These are phyloP conservation scores for Rhodotorula sp. DNA, from an alignment of 1,284 basidiomycete genomes.

Conservation along the genomic window DNA sequence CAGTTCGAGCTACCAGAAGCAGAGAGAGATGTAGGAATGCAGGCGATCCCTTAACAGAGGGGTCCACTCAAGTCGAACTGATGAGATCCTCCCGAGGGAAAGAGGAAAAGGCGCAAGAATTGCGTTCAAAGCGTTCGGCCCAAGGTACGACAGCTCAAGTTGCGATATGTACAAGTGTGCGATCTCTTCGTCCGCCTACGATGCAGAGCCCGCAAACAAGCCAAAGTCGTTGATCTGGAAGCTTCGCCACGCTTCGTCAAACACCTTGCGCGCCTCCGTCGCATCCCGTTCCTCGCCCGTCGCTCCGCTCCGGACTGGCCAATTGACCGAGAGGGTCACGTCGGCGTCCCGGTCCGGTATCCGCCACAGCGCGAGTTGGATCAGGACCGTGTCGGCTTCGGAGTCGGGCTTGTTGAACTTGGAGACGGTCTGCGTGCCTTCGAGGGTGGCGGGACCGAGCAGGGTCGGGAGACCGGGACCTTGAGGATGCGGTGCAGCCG, in stretches of 20 bases:
- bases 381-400: slow-evolving; percentile 64
- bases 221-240: slow-evolving; percentile 68
- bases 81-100: too few relatives aligned
- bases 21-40: too few relatives aligned
- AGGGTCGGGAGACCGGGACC: slow-evolving; percentile 44
- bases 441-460: slow-evolving; percentile 65
- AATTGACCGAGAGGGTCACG: slow-evolving; percentile 75
- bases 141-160: background rate
- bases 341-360: slow-evolving; percentile 60
- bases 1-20: too few relatives aligned
- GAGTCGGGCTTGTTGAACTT: slow-evolving; percentile 66
- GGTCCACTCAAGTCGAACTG: too few relatives aligned
- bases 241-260: slow-evolving; percentile 60
- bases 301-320: slow-evolving; percentile 57
- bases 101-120: too few relatives aligned
- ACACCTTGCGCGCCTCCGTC: slow-evolving; percentile 52
- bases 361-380: slow-evolving; percentile 75
- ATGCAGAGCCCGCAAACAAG: slow-evolving; percentile 62
- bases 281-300: slow-evolving; percentile 52
- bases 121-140: too few relatives aligned
- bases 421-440: slow-evolving; percentile 66
- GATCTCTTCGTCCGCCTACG: background rate
- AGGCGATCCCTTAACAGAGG: too few relatives aligned
- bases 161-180: background rate
- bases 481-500: slow-evolving; percentile 4